These are phyloP conservation scores for Hyphodiscus hymeniophilus DNA, from an alignment of 495 filamentous ascomycete species.

Conservation along the genomic window DNA sequence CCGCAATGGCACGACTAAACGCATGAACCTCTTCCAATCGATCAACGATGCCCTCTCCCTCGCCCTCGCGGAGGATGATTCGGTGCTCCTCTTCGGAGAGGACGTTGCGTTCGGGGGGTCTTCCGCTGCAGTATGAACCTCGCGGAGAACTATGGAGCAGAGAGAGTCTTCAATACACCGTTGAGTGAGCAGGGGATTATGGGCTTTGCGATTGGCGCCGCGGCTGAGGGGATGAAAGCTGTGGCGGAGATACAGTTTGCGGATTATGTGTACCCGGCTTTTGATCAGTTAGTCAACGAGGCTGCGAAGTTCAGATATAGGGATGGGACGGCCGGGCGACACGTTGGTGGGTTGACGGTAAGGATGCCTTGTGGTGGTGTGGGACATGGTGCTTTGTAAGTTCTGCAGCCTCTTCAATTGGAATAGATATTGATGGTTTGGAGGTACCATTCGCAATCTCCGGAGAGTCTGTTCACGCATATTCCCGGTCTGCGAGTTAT, in stretches of 20 bases:
- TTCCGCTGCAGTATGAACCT: conserved; percentile 94
- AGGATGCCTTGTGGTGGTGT: conserved; percentile 93
- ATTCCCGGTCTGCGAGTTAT: conserved; percentile 85
- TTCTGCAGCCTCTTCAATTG: conserved; percentile 6
- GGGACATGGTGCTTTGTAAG: conserved; percentile 86
- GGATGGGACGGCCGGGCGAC: conserved; percentile 61
- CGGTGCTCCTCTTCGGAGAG: conserved; percentile 88
- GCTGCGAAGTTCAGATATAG: conserved; percentile 89
- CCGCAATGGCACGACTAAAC: conserved; percentile 62
- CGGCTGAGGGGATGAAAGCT: conserved; percentile 85
- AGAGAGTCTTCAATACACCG: conserved; percentile 95
- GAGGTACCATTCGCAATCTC: conserved; percentile 88
- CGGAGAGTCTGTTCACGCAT: conserved; percentile 87
- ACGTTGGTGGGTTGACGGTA: conserved; percentile 74
- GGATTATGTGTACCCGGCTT: conserved; percentile 94
- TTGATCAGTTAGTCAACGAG: conserved; percentile 97
- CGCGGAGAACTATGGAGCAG: conserved; percentile 73
- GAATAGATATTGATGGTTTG: conserved; percentile 1
- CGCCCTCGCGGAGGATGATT: conserved; percentile 75
- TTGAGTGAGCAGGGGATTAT: conserved; percentile 91
- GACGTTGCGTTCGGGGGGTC: conserved; percentile 96
- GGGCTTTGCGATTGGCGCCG: conserved; percentile 85
- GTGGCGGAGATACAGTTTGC: conserved; percentile 98
- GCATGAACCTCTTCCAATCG: conserved; percentile 86
- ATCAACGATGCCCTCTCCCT: conserved; percentile 82